phyloP scores from a whole-genome alignment of 495 filamentous ascomycete genomes.

The Aspergillus incahuasiensis region DNA sequence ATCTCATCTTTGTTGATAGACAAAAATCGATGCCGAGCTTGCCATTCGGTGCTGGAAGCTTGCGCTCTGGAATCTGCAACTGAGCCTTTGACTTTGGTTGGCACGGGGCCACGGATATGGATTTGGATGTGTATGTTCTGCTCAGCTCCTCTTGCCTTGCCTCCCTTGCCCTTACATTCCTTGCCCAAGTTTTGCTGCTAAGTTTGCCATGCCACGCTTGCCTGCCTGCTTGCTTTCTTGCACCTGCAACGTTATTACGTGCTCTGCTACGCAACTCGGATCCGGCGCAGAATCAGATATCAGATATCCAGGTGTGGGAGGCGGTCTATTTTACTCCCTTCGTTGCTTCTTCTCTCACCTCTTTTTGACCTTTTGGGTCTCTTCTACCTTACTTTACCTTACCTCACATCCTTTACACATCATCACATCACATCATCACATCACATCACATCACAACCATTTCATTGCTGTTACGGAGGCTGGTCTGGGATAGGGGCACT shows the following conservation, averaged over 20 bases:
- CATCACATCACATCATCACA: neutral
- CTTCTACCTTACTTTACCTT: neutral
- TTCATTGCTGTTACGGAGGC: neutral
- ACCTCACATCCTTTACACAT: neutral
- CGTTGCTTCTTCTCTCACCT: neutral
- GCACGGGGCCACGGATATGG: neutral
- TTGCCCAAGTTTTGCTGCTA: too few species aligned
- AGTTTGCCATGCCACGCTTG: too few species aligned
- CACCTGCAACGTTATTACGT: neutral
- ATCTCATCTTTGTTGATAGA: slow-evolving; percentile 14
- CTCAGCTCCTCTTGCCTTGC: neutral
- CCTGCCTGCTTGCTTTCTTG: neutral
- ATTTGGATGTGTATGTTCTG: too few species aligned
- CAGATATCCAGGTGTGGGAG: neutral
- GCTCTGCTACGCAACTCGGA: neutral
- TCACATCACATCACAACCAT: neutral
- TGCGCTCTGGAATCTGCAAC: neutral
- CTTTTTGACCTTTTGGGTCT: neutral
- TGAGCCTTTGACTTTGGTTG: neutral
- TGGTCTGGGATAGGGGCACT: neutral
- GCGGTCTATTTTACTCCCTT: slow-evolving; percentile 3
- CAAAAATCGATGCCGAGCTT: neutral
- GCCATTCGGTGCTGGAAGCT: neutral
- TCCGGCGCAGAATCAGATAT: neutral
- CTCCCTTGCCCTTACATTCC: too few species aligned